phyloP scores from a whole-genome alignment of 805 yeast genomes.

The Candida suzukii region DNA sequence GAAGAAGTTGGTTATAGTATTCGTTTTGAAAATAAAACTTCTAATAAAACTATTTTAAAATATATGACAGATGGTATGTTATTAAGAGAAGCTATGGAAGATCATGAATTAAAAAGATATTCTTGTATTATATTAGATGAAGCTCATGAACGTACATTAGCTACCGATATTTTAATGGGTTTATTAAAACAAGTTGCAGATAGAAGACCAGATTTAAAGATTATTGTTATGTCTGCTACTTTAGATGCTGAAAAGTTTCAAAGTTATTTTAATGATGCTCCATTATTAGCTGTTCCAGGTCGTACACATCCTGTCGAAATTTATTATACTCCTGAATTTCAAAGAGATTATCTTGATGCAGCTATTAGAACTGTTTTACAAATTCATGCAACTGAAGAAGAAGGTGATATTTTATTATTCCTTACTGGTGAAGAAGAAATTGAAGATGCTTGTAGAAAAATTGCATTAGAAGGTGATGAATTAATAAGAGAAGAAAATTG shows the following conservation, averaged over 20 bases:
- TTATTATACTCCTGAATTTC: conserved; percentile 94
- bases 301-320: conserved; percentile 97
- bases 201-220: conserved; percentile 82
- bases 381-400: conserved; percentile 94
- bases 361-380: conserved; percentile 94
- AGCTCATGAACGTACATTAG: conserved; percentile 95
- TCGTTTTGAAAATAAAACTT: conserved; percentile 87
- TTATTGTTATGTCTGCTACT: conserved; percentile 96
- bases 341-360: conserved; percentile 89
- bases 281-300: conserved; percentile 94
- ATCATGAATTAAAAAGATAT: conserved; percentile 71
- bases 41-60: conserved; percentile 73
- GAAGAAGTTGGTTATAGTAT: conserved; percentile 93
- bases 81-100: conserved; percentile 95
- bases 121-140: conserved; percentile 93
- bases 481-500: conserved; percentile 80
- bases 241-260: conserved; percentile 96
- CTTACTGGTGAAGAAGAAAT: conserved; percentile 97
- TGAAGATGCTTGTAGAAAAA: conserved; percentile 91
- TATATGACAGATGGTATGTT: conserved; percentile 99
- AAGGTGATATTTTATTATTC: conserved; percentile 82
- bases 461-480: conserved; percentile 83
- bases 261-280: conserved; percentile 82
- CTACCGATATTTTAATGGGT: conserved; percentile 97
- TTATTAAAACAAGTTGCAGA: conserved; percentile 72